Percentiles rank a stretch among this genome's conserved stretches.
phyloP scores from a whole-genome alignment of 2,329 filamentous ascomycete species.

The Colletotrichum sp. region DNA sequence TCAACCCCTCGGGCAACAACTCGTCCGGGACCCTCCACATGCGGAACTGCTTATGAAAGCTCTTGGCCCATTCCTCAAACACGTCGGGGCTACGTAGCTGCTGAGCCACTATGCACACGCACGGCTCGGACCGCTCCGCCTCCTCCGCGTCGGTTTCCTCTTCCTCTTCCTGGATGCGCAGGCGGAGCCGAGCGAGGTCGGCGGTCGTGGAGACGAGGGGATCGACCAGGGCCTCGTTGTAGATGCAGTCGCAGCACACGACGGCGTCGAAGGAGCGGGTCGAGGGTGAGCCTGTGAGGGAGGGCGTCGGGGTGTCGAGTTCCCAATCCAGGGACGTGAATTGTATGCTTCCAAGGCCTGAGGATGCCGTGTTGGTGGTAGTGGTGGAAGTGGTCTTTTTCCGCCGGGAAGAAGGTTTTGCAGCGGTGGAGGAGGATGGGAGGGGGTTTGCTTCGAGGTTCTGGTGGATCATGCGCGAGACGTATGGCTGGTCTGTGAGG shows the following conservation, averaged over 20 bases:
- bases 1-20: constrained; percentile 62
- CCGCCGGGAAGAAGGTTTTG: background rate
- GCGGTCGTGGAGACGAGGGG: constrained; percentile 84
- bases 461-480: constrained; percentile 74
- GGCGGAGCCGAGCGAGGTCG: constrained; percentile 72
- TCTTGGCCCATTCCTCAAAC: constrained; percentile 79
- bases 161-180: constrained; percentile 10
- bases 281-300: constrained; percentile 39
- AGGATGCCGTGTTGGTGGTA: background rate
- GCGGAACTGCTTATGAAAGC: constrained; percentile 69
- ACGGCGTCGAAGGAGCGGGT: constrained; percentile 69
- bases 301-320: constrained; percentile 55
- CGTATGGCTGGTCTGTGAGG: constrained; percentile 88
- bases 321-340: constrained; percentile 86
- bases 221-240: constrained; percentile 84
- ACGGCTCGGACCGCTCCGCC: constrained; percentile 43
- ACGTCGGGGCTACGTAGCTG: constrained; percentile 86
- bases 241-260: constrained; percentile 91
- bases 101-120: constrained; percentile 84
- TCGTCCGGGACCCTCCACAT: constrained; percentile 78
- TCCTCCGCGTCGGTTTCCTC: constrained; percentile 11
- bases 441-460: constrained; percentile 72
- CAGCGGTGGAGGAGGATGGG: constrained; percentile 13
- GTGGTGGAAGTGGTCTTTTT: constrained; percentile 8
- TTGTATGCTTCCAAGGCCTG: constrained; percentile 38